A percentile compares a stretch with the other conserved stretches of the same genome.
phyloP scores from a whole-genome alignment of 257 asterid genomes.

The Fraxinus cuspidata region DNA sequence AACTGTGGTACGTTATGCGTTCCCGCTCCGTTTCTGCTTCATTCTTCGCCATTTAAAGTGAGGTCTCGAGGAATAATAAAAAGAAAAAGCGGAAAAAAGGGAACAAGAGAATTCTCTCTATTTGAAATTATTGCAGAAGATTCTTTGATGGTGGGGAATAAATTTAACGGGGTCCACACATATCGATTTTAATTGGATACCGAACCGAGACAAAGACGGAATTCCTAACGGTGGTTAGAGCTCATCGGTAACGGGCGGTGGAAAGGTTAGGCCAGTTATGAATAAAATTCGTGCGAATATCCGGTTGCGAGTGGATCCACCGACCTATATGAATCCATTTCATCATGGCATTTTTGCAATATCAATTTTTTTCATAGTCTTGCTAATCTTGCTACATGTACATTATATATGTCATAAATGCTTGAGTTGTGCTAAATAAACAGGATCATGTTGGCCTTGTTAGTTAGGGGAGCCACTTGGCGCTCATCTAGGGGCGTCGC shows the following conservation, averaged over 20 bases:
- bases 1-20: constrained; percentile 22
- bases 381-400: too few relatives aligned
- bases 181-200: constrained; percentile 2
- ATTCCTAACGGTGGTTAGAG: constrained; percentile 8
- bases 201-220: constrained; percentile 22
- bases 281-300: background rate
- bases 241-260: background rate
- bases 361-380: too few relatives aligned
- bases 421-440: too few relatives aligned
- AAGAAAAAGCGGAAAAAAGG: constrained; percentile 11
- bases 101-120: background rate
- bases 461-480: too few relatives aligned
- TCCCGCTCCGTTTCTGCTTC: constrained; percentile 47
- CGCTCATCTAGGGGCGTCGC: too few relatives aligned
- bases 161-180: background rate
- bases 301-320: background rate
- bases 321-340: background rate
- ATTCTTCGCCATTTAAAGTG: constrained; percentile 30
- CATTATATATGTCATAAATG: too few relatives aligned
- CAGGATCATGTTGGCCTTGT: too few relatives aligned
- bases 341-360: too few relatives aligned
- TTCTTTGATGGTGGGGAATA: background rate
- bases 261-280: background rate
- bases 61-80: background rate
- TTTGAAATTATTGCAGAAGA: background rate